Base-by-base conservation (phyloP, 495 filamentous ascomycete genomes). In the Penicillium coffeae region DNA sequence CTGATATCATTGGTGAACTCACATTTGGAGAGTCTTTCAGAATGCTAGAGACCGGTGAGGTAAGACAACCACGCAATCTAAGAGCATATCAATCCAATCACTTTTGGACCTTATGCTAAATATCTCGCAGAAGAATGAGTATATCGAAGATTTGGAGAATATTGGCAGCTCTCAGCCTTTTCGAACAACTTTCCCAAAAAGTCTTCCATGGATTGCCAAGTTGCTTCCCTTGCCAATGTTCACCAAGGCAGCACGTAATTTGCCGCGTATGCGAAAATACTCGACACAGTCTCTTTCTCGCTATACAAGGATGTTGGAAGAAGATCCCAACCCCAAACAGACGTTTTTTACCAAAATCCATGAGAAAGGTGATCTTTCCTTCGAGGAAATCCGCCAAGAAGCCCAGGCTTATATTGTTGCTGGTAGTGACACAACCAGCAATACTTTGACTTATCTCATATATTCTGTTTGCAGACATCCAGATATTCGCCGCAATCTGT, bases 1-100 rank as follows among this genome's bases (percentile, higher is more conserved):
- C 75, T 0, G 82, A 84, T 45, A 65, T 82, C 3, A 77, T 82
- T 34, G 71, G 71, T 1, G 68, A 80, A 15, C 58, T 84, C 14
- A 74, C 66, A 13, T 85, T 84, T 58, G 81, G 82, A 0, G 76
- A 81, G 21, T 75, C 72, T 0, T 83, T 85, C 48, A 60, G 59
- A 3, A 78, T 75, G 68, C 63, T 83, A 2, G 77, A 83, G 42
- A 54, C 48, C 3, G 78, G 74, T 8, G 55, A 73, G 62, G 72
- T 76, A 46, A 25, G 22, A 50, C 16, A 19, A 21, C 16, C 25
- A 30, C 25, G 5, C 14, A 27, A 19, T 8, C 34, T 9, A 18
- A 14, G 19, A 15, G 12, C 3, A 40, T 1, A 37, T 16, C 20
- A 14, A 13, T 8, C 32, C 1, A 9, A 0, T 10, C 20, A 14